phyloP scores from a whole-genome alignment of 768 basidiomycete genomes.

The Mycena venus region DNA sequence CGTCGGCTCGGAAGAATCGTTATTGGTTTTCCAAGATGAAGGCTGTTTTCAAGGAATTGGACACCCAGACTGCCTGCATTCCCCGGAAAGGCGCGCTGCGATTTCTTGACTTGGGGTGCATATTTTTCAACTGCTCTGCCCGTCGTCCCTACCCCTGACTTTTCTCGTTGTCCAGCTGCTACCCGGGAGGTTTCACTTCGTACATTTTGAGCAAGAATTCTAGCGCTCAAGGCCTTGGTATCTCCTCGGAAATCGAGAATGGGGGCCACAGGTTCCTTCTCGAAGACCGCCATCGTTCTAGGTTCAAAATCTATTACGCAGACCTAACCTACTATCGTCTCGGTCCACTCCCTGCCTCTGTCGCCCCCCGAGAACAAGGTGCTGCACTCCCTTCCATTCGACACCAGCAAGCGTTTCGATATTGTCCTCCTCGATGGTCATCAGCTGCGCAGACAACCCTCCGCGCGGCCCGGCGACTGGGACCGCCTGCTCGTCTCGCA shows the following conservation, averaged over 20 bases:
- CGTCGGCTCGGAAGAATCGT: constrained; percentile 28
- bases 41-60: constrained; percentile 38
- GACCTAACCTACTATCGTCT: constrained; percentile 37
- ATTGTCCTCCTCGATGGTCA: constrained; percentile 42
- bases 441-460: constrained; percentile 30
- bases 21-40: constrained; percentile 41
- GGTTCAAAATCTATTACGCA: constrained; percentile 34
- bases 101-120: constrained; percentile 45
- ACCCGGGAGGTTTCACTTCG: constrained; percentile 47
- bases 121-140: neutral
- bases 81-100: constrained; percentile 22
- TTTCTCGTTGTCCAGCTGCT: constrained; percentile 35
- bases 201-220: constrained; percentile 43
- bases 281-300: constrained; percentile 33
- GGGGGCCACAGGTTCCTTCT: constrained; percentile 42
- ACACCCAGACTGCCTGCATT: constrained; percentile 30
- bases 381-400: constrained; percentile 31
- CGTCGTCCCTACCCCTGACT: neutral
- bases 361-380: constrained; percentile 7
- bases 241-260: constrained; percentile 39
- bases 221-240: constrained; percentile 40
- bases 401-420: constrained; percentile 34
- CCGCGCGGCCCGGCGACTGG: constrained; percentile 16
- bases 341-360: constrained; percentile 31
- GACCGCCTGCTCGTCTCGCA: constrained; percentile 42